Evolutionary conservation across 345 rosid genomes (phyloP), one percentile per base, ranked within the genome.

Genomic region (Eucalyptus viminalis): DNA sequence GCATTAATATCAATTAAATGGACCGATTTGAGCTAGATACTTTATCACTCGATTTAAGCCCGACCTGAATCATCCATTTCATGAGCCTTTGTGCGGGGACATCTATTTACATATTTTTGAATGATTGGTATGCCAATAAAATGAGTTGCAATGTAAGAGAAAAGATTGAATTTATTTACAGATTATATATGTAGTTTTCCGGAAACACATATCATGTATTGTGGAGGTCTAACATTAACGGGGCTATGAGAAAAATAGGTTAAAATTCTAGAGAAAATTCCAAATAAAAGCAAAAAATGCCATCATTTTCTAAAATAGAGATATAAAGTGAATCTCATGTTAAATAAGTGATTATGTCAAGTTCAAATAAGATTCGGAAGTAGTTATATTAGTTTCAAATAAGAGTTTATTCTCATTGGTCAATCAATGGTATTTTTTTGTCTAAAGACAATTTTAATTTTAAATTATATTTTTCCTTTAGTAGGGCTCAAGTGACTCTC

Each of bases 1-100:
- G 13, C 9, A 19, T 9, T 69, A 17, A 69, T 34, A 34, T 69
- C 11, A 16, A 69, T 65, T 7, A 14, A 65, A 29, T 65, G 10
- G 76, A 3, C 5, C 11, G 9, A 31, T 31, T n/a, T 31, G 4
- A 9, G 22, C 37, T 9, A 7, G 22, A 31, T 69, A 5, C 5
- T 31, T 31, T 31, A n/a, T 16, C 19, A 67, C 1, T 27, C 15
- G 14, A 25, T 11, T 2, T 27, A 27, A 60, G 4, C 4, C 31
- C 1, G 31, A 27, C 37, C 37, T 4, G 37, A 29, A 29, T 7
- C 37, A n/a, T 14, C 21, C 76, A 65, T 65, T 62, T 29, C 9
- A 13, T 0, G 1, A 0, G 72, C 34, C 17, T 29, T 2, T 0
- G 4, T 67, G 80, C 12, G 6, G 10, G 22, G 0, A 67, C 1